These are phyloP conservation scores for Neurospora crassa DNA, from an alignment of 2,329 filamentous ascomycete species.

Conservation along the genomic window DNA sequence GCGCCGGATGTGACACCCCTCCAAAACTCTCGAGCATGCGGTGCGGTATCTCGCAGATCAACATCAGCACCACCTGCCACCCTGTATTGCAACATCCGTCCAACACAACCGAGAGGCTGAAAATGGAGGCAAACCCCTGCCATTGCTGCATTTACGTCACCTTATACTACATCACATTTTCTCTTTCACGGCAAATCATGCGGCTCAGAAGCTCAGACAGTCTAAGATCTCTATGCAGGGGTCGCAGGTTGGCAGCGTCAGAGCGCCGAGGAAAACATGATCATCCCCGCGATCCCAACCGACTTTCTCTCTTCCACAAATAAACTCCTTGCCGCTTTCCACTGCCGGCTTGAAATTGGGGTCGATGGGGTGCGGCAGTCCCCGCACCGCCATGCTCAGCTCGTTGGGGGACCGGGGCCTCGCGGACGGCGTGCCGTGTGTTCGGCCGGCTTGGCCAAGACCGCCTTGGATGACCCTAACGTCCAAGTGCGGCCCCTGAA, in stretches of 20 bases:
- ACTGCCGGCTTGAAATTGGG: neutral
- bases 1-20: neutral
- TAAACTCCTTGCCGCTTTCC: neutral
- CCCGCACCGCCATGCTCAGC: neutral
- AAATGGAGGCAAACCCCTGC: neutral
- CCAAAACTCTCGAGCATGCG: neutral
- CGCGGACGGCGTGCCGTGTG: neutral
- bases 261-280: neutral
- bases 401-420: neutral
- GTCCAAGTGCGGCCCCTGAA: neutral
- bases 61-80: neutral
- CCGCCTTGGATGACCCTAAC: neutral
- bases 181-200: neutral
- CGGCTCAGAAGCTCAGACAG: constrained; percentile 1
- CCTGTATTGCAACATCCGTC: neutral
- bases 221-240: neutral
- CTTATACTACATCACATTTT: neutral
- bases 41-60: neutral
- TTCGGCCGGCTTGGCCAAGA: neutral
- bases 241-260: neutral
- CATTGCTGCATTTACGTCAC: neutral
- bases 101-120: neutral
- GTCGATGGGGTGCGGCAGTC: neutral
- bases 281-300: neutral
- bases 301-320: neutral